phyloP scores from a whole-genome alignment of 495 filamentous ascomycete genomes.

The Letharia lupina region DNA sequence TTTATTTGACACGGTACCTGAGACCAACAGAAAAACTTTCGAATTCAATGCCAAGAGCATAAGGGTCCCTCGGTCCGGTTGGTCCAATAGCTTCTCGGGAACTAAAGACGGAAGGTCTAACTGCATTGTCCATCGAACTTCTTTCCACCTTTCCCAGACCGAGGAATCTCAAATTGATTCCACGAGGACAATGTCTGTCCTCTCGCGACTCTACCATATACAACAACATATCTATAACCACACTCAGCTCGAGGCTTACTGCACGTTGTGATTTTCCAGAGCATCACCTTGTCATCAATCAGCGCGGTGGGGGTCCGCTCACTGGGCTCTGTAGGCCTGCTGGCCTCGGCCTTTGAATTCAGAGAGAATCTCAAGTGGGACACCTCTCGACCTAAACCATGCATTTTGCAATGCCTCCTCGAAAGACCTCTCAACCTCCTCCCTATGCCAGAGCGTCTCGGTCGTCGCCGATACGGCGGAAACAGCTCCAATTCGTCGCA shows the following conservation, averaged over 20 bases:
- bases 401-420: conserved; percentile 87
- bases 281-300: background rate
- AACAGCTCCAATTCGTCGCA: conserved; percentile 55
- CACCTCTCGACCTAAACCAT: conserved; percentile 36
- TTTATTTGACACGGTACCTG: background rate
- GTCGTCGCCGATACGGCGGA: conserved; percentile 54
- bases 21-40: background rate
- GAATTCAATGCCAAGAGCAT: background rate
- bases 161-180: background rate
- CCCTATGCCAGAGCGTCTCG: conserved; percentile 51
- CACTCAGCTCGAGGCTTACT: background rate
- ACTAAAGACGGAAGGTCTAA: conserved; percentile 16
- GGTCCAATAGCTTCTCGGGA: background rate
- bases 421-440: conserved; percentile 66
- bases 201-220: background rate
- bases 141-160: background rate
- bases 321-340: conserved; percentile 9
- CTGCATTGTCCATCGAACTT: background rate
- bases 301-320: background rate
- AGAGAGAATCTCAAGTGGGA: background rate
- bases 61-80: background rate
- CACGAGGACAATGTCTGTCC: background rate
- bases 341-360: conserved; percentile 10
- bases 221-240: background rate
- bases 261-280: background rate